A percentile compares a stretch with the other conserved stretches of the same genome.
These are phyloP conservation scores for Astrothelium subdiscretum DNA, from an alignment of 495 filamentous ascomycete species.

Conservation along the genomic window DNA sequence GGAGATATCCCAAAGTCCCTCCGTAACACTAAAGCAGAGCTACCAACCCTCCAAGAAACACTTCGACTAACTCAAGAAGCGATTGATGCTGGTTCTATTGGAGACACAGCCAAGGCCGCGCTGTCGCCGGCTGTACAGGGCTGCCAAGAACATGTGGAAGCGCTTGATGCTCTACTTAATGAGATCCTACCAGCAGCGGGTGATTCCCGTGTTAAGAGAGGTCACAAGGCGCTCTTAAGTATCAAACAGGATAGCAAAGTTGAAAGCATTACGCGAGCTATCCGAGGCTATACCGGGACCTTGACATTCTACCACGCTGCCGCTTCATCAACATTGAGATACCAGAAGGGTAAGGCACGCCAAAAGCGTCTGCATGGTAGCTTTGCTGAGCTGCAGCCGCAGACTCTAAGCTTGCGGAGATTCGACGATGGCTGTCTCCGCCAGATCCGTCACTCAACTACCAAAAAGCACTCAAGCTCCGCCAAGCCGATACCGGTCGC, in stretches of 20 bases:
- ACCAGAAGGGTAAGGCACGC: conserved; percentile 2
- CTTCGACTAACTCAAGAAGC: conserved; percentile 17
- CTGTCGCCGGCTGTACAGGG: neutral
- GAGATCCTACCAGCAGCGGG: conserved; percentile 13
- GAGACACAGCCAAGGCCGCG: neutral
- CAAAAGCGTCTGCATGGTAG: too few relatives aligned
- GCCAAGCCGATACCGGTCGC: neutral
- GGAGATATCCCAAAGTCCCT: conserved; percentile 23
- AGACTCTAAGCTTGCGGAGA: conserved; percentile 2
- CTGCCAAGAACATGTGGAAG: conserved; percentile 7
- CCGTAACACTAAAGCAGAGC: conserved; percentile 20
- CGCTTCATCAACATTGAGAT: conserved; percentile 5
- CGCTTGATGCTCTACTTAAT: conserved; percentile 19
- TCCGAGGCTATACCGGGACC: conserved; percentile 16
- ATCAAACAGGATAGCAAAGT: conserved; percentile 20
- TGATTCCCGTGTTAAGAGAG: conserved; percentile 15
- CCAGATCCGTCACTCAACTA: neutral
- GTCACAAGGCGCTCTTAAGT: conserved; percentile 16
- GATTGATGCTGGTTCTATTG: conserved; percentile 13
- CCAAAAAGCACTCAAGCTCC: neutral
- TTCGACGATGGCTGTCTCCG: conserved; percentile 8
- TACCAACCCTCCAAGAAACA: conserved; percentile 24
- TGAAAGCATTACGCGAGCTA: conserved; percentile 16
- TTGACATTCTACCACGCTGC: conserved; percentile 17
- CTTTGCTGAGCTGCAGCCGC: too few relatives aligned